Conservation (phyloP, 2,329 filamentous ascomycete species). For the Sordariomycetes sp. region DNA sequence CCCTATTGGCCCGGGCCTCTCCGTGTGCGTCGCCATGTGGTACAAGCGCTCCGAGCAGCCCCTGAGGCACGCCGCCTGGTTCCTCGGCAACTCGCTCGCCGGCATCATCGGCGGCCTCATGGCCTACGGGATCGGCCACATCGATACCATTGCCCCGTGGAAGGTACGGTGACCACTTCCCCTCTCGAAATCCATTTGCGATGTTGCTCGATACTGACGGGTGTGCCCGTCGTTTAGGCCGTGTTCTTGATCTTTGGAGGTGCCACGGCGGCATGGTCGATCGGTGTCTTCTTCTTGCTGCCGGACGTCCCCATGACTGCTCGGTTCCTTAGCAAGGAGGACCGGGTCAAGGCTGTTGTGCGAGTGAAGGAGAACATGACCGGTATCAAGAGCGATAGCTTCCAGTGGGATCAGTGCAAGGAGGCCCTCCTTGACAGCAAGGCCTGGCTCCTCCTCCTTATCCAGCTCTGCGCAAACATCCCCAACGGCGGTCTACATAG, state of each 20-base stretch:
- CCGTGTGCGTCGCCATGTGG: constrained; percentile 20
- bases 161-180: not conserved
- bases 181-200: not conserved
- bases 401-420: constrained; percentile 16
- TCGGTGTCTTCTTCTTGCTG: constrained; percentile 34
- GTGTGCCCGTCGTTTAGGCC: constrained; percentile 2
- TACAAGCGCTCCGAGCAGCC: constrained; percentile 20
- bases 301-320: constrained; percentile 35
- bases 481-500: constrained; percentile 18
- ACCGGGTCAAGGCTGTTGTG: constrained; percentile 17
- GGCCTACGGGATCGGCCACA: constrained; percentile 19
- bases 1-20: constrained; percentile 17
- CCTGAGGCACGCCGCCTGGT: constrained; percentile 20
- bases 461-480: constrained; percentile 15
- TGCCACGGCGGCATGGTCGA: constrained; percentile 12
- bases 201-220: not conserved
- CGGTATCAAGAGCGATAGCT: constrained; percentile 17
- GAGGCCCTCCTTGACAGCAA: constrained; percentile 16
- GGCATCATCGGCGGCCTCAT: constrained; percentile 16
- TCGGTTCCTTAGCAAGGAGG: constrained; percentile 13
- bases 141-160: constrained; percentile 9
- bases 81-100: constrained; percentile 19
- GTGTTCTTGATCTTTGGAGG: constrained; percentile 15
- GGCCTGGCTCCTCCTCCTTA: constrained; percentile 15
- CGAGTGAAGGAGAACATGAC: constrained; percentile 15